phyloP scores from a whole-genome alignment of 768 basidiomycete species.

The Suillus paluster region DNA sequence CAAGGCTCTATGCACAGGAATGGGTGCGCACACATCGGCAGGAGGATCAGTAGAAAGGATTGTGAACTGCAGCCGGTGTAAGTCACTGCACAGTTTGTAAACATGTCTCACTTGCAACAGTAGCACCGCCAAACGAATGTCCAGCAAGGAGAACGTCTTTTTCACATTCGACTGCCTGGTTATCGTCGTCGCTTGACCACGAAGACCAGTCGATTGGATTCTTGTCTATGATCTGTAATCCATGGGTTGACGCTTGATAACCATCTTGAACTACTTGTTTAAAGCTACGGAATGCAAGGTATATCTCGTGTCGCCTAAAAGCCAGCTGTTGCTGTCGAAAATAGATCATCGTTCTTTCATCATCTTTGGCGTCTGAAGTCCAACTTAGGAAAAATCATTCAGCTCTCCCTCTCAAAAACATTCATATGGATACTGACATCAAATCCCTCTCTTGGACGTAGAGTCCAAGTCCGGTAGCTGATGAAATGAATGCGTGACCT shows the following conservation, averaged over 20 bases:
- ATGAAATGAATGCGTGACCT: slow-evolving; percentile 53
- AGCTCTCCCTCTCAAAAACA: neutral
- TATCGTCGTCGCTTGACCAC: slow-evolving; percentile 40
- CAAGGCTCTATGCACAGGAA: slow-evolving; percentile 63
- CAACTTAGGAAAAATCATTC: slow-evolving; percentile 22
- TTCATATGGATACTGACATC: slow-evolving; percentile 53
- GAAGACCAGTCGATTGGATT: slow-evolving; percentile 41
- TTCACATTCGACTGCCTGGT: slow-evolving; percentile 36
- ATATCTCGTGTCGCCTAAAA: slow-evolving; percentile 72
- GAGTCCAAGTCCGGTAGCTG: slow-evolving; percentile 36
- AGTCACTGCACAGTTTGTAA: neutral
- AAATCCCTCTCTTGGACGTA: slow-evolving; percentile 65
- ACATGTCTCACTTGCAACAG: slow-evolving; percentile 43
- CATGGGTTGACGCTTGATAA: slow-evolving; percentile 23
- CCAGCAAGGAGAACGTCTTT: slow-evolving; percentile 48
- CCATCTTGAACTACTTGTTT: slow-evolving; percentile 49
- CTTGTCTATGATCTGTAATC: slow-evolving; percentile 45
- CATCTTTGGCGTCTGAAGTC: slow-evolving; percentile 22
- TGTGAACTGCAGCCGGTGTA: slow-evolving; percentile 46
- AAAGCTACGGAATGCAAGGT: slow-evolving; percentile 65
- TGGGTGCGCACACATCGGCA: slow-evolving; percentile 35
- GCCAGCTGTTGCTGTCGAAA: slow-evolving; percentile 73
- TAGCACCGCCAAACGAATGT: slow-evolving; percentile 63
- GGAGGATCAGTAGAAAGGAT: slow-evolving; percentile 57
- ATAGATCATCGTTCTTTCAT: slow-evolving; percentile 39